Conservation (phyloP, 257 asterid genomes). For the Penstemon newberryi region DNA sequence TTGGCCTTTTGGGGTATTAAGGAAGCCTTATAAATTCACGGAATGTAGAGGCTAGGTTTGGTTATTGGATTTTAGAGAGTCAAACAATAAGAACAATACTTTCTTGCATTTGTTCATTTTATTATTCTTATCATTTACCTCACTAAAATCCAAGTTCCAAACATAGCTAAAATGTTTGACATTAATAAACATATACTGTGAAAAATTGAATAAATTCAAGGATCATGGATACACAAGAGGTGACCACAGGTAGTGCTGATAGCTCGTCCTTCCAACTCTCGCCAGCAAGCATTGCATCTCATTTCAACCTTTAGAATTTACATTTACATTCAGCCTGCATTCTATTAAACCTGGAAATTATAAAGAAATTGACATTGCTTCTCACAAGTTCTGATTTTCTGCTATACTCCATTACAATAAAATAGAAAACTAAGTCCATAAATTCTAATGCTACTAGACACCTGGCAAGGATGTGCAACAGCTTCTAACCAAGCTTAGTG, state of each 20-base stretch:
- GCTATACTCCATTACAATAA: too few relatives aligned
- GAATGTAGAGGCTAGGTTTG: neutral
- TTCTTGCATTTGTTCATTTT: too few relatives aligned
- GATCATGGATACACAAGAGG: slow-evolving; percentile 74
- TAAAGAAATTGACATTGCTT: neutral
- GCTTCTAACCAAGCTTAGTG: too few relatives aligned
- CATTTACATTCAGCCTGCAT: slow-evolving; percentile 22
- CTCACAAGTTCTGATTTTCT: too few relatives aligned
- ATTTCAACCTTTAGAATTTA: slow-evolving; percentile 42
- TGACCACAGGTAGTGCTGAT: slow-evolving; percentile 92
- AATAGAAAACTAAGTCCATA: too few relatives aligned
- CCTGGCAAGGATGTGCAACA: too few relatives aligned
- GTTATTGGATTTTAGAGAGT: too few relatives aligned
- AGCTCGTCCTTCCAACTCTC: slow-evolving; percentile 93
- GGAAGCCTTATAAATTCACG: slow-evolving; percentile 40
- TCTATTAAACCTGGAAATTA: slow-evolving; percentile 29
- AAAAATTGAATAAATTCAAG: slow-evolving; percentile 9
- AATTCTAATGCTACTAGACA: too few relatives aligned
- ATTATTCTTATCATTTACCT: too few relatives aligned
- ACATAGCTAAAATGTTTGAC: too few relatives aligned
- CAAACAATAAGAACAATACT: too few relatives aligned
- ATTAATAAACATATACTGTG: neutral
- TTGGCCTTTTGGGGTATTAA: slow-evolving; percentile 61
- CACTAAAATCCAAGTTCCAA: too few relatives aligned
- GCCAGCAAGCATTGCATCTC: slow-evolving; percentile 99